phyloP scores from a whole-genome alignment of 768 basidiomycete genomes.

The Pleurotus giganteus region DNA sequence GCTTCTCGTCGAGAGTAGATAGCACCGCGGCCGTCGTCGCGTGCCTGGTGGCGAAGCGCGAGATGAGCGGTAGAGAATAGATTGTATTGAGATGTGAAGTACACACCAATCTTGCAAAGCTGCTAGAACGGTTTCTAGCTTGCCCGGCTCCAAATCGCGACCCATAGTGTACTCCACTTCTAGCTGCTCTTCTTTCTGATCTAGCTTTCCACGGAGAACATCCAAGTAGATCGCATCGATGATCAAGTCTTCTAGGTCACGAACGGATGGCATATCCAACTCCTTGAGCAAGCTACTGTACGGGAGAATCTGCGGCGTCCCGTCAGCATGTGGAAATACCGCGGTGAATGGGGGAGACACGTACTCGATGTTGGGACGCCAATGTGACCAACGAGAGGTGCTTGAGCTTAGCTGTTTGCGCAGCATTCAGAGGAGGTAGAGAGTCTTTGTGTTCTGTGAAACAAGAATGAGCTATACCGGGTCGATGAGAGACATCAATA shows the following conservation, averaged over 20 bases:
- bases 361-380: constrained; percentile 72
- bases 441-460: constrained; percentile 61
- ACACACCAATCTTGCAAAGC: constrained; percentile 69
- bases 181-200: constrained; percentile 87
- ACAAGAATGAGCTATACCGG: too few relatives aligned
- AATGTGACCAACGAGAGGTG: constrained; percentile 89
- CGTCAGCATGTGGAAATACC: not conserved
- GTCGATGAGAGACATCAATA: not conserved
- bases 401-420: constrained; percentile 86
- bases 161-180: constrained; percentile 94
- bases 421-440: constrained; percentile 65
- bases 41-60: too few relatives aligned
- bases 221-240: too few relatives aligned
- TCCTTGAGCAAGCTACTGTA: constrained; percentile 70
- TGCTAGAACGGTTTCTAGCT: constrained; percentile 50
- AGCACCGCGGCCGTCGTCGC: constrained; percentile 70
- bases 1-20: constrained; percentile 67
- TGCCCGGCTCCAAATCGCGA: constrained; percentile 81
- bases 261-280: constrained; percentile 75
- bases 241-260: too few relatives aligned
- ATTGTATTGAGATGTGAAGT: not conserved
- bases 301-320: constrained; percentile 63
- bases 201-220: constrained; percentile 85
- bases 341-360: constrained; percentile 31
- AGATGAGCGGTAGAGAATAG: too few relatives aligned